phyloP scores from a whole-genome alignment of 345 rosid species.

The Bruguiera sexangula region DNA sequence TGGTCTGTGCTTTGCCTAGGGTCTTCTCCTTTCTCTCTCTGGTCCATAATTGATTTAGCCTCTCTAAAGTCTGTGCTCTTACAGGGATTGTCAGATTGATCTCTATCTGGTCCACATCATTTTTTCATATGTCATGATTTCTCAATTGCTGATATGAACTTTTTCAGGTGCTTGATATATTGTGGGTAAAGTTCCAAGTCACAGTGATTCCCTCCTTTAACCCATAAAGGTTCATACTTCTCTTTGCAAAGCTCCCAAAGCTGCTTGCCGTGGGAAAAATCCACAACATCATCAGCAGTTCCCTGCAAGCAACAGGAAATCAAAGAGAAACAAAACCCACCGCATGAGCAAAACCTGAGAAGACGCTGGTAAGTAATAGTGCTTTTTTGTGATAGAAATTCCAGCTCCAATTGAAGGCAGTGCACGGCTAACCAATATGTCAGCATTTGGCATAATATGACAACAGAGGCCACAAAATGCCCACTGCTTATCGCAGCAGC shows the following conservation, averaged over 20 bases:
- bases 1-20: constrained; percentile 52
- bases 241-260: constrained; percentile 80
- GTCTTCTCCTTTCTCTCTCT: constrained; percentile 47
- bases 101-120: constrained; percentile 29
- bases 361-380: not conserved
- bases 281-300: constrained; percentile 85
- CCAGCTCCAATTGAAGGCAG: too few relatives aligned
- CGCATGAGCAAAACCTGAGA: constrained; percentile 3
- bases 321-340: not conserved
- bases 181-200: constrained; percentile 82
- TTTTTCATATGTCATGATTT: constrained; percentile 42
- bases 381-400: not conserved
- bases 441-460: too few relatives aligned
- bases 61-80: constrained; percentile 69
- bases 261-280: constrained; percentile 88
- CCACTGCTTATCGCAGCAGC: too few relatives aligned
- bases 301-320: constrained; percentile 50
- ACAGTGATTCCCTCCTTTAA: constrained; percentile 91
- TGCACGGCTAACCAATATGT: too few relatives aligned
- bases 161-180: constrained; percentile 79
- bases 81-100: constrained; percentile 46
- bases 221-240: constrained; percentile 88
- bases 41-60: constrained; percentile 29
- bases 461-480: too few relatives aligned
- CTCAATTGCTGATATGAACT: constrained; percentile 73